A percentile compares a stretch with the other conserved stretches of the same genome.
Evolutionary conservation across 345 rosid genomes (phyloP).

Genomic region (Geranium rotundifolium): DNA sequence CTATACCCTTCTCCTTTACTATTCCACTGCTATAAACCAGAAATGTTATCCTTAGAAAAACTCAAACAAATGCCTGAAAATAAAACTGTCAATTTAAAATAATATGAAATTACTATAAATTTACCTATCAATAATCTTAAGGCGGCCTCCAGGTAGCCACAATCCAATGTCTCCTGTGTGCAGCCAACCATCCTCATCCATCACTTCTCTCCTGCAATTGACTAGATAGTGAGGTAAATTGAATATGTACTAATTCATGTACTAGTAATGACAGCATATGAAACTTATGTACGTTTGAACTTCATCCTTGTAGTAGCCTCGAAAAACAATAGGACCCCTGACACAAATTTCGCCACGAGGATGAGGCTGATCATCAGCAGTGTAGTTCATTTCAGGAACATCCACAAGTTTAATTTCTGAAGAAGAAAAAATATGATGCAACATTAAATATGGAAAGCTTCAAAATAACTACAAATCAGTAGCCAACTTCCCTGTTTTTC

Average conservation of each 20-base stretch:
- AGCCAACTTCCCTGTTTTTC: too few relatives aligned
- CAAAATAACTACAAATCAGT: too few relatives aligned
- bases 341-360: constrained; percentile 94
- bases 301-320: constrained; percentile 79
- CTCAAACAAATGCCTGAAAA: too few relatives aligned
- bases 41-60: too few relatives aligned
- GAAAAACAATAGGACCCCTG: constrained; percentile 75
- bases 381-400: constrained; percentile 93
- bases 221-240: constrained; percentile 7
- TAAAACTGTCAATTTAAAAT: background rate
- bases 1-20: too few relatives aligned
- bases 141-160: constrained; percentile 42
- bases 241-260: constrained; percentile 3
- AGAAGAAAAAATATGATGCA: constrained; percentile 7
- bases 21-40: too few relatives aligned
- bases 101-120: background rate
- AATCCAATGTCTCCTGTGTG: constrained; percentile 39
- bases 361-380: constrained; percentile 75
- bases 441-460: too few relatives aligned
- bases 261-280: constrained; percentile 6
- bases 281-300: constrained; percentile 48
- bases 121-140: constrained; percentile 38
- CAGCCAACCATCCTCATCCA: constrained; percentile 29
- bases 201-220: constrained; percentile 32
- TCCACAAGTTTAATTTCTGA: constrained; percentile 84